Evolutionary conservation across 2,329 filamentous ascomycete species (phyloP).

Genomic region (Trichoderma sp.): DNA sequence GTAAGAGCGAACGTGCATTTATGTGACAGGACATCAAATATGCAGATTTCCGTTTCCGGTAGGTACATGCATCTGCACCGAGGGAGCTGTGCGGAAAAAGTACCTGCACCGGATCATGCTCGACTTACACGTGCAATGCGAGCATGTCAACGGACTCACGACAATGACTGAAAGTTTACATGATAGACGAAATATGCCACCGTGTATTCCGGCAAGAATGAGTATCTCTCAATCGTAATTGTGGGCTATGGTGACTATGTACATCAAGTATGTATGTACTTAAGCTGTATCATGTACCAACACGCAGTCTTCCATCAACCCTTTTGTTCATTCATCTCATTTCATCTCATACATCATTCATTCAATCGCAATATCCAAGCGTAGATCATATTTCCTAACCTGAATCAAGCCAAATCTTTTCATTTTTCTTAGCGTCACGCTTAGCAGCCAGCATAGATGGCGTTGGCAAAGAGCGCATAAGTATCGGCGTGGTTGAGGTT

Average conservation of each 20-base stretch:
- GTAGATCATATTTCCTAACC: background rate
- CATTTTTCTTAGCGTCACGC: background rate
- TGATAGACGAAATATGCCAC: background rate
- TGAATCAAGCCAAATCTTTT: background rate
- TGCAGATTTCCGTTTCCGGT: background rate
- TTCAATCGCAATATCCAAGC: background rate
- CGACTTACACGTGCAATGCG: background rate
- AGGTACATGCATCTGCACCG: background rate
- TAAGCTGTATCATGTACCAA: background rate
- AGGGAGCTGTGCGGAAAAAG: background rate
- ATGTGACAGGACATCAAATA: background rate
- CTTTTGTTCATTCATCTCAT: background rate
- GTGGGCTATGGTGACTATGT: background rate
- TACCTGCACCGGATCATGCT: background rate
- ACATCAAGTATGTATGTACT: background rate
- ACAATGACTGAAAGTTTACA: background rate
- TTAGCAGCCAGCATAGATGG: constrained; percentile 41
- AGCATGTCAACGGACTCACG: background rate
- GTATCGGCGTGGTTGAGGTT: constrained; percentile 65
- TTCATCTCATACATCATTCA: background rate
- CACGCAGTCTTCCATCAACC: background rate
- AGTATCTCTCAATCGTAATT: background rate
- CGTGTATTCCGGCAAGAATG: background rate
- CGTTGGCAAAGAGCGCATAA: constrained; percentile 42
- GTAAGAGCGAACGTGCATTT: background rate